Conservation (phyloP, 306 rosid genomes). For the Crataegus laevigata region DNA sequence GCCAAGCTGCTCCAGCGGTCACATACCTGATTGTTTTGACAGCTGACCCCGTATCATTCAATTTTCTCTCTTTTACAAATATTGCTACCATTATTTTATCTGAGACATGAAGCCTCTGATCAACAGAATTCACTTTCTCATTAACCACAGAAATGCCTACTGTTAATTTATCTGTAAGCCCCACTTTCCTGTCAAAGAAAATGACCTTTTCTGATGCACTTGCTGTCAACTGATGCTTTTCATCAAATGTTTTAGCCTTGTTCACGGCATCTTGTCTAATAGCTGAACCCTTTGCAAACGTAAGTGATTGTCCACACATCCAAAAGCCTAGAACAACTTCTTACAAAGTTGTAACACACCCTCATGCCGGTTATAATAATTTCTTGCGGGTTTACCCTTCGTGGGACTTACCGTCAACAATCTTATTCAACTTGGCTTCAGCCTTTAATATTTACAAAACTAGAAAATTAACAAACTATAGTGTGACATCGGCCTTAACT, state of each 20-base stretch:
- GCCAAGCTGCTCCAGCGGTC: constrained; percentile 78
- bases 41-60: constrained; percentile 89
- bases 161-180: constrained; percentile 74
- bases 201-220: constrained; percentile 81
- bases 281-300: constrained; percentile 83
- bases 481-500: no score
- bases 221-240: constrained; percentile 73
- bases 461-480: no score
- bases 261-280: constrained; percentile 80
- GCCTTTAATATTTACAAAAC: no score
- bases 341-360: no score
- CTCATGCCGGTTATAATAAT: no score
- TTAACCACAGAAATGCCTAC: constrained; percentile 78
- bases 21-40: constrained; percentile 97
- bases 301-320: no score
- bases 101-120: constrained; percentile 81
- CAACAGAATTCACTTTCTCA: constrained; percentile 87
- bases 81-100: constrained; percentile 94
- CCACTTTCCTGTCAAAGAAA: constrained; percentile 77
- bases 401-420: no score
- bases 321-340: no score
- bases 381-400: no score
- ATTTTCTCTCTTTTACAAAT: constrained; percentile 80
- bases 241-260: constrained; percentile 97
- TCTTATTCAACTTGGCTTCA: no score